Percentiles rank a stretch among this genome's conserved stretches.
These are phyloP conservation scores for Colletotrichum sp. DNA, from an alignment of 2,329 filamentous ascomycete genomes.

Conservation along the genomic window DNA sequence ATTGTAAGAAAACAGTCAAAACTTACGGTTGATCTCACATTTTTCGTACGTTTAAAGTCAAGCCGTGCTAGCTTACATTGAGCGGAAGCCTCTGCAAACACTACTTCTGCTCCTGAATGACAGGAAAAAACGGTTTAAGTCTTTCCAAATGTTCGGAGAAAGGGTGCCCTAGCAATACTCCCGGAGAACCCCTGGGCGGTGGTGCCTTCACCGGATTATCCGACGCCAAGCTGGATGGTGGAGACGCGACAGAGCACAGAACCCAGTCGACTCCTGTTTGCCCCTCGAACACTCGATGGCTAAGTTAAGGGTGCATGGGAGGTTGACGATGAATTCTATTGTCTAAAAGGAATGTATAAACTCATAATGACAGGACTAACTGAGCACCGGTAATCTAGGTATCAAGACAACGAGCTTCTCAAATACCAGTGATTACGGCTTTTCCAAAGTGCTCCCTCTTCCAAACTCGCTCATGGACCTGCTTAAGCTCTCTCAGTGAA, in stretches of 20 bases:
- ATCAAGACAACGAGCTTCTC: not conserved
- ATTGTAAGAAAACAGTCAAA: not conserved
- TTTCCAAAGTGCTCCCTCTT: not conserved
- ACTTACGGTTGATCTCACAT: not conserved
- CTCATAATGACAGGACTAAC: not conserved
- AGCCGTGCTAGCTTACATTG: not conserved
- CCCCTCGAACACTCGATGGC: not conserved
- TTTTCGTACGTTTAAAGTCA: not conserved
- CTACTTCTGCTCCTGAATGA: not conserved
- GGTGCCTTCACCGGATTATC: not conserved
- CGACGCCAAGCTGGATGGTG: not conserved
- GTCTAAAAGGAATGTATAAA: fast-evolving
- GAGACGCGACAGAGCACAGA: not conserved
- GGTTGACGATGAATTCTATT: not conserved
- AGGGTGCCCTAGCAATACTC: not conserved
- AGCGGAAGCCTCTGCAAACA: not conserved
- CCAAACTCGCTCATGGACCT: not conserved
- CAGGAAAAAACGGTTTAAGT: not conserved
- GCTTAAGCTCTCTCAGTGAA: not conserved
- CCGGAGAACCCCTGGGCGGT: not conserved
- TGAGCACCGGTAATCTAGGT: not conserved
- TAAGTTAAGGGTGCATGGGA: not conserved
- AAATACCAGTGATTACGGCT: not conserved
- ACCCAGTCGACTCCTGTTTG: not conserved
- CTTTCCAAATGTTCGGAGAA: not conserved